Base-by-base conservation (phyloP, 805 yeast genomes). In the Wickerhamiella vanderwaltii region DNA sequence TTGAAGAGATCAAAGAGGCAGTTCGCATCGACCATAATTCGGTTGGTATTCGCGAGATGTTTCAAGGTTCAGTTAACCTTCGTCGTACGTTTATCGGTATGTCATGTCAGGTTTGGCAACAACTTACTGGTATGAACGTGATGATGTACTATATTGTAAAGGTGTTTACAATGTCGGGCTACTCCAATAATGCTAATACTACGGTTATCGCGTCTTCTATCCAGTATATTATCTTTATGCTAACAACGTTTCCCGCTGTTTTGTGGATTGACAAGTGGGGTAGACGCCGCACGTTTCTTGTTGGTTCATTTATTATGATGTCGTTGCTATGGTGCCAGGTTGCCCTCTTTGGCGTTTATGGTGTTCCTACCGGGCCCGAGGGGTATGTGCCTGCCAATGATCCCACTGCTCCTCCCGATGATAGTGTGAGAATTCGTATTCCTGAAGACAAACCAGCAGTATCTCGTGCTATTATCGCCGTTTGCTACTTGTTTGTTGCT, bases 201-300 rank as follows among this genome's bases (percentile, higher is more conserved):
- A 37, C 41, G 20, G 12, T 37, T 9, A 29, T 81, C 37, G 82
- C 94, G 3, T 83, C 82, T 58, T 48, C 54, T 4, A 38, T 51
- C 18, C 53, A 51, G 31, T 52, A 52, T 46, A 77, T 81, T n/a
- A 93, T 83, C 19, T 83, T 85, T 56, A 86, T 80, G 23, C 70
- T 70, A 2, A 77, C 77, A 52, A 85, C 94, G 3, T 66, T 87
- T 6, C 95, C 95, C 0, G 94, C 95, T 1, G 72, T 88, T 23
- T 55, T 79, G 32, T 63, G 80, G 30, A 79, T 86, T 45, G 97
- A 88, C 55, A 67, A 72, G 9, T 68, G 81, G 41, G 96, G 96
- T 41, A 72, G 97, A 52, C 66, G 96, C 41, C 72, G 70, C 48
- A 66, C 82, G 15, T 51, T 76, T 49, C 63, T 75, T 41, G 56